A percentile compares a stretch with the other conserved stretches of the same genome.
phyloP scores from a whole-genome alignment of 495 filamentous ascomycete species.

The Patellaria atrata region DNA sequence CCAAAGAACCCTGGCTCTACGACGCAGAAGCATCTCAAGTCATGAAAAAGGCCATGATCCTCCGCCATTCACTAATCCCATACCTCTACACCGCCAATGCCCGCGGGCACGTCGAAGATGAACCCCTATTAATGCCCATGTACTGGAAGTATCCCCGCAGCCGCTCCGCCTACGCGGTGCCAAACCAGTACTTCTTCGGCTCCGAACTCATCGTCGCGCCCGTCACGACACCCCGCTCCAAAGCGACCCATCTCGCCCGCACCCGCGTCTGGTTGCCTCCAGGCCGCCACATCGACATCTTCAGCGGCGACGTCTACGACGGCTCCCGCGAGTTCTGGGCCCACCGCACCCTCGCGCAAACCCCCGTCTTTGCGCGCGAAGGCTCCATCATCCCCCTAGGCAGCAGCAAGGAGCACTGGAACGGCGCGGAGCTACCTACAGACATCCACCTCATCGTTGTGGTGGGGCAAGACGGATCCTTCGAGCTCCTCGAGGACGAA shows the following conservation, averaged over 20 bases:
- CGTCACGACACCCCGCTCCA: constrained; percentile 33
- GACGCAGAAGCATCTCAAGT: constrained; percentile 25
- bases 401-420: constrained; percentile 20
- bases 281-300: constrained; percentile 36
- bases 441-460: constrained; percentile 35
- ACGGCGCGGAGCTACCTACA: constrained; percentile 30
- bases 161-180: constrained; percentile 35
- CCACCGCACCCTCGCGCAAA: constrained; percentile 29
- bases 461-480: constrained; percentile 35
- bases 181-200: constrained; percentile 42
- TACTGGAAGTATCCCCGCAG: constrained; percentile 40
- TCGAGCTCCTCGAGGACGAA: constrained; percentile 31
- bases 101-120: constrained; percentile 26
- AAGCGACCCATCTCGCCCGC: constrained; percentile 26
- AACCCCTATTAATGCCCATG: constrained; percentile 42
- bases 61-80: constrained; percentile 40
- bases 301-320: constrained; percentile 37
- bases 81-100: constrained; percentile 45
- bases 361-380: constrained; percentile 38
- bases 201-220: constrained; percentile 38
- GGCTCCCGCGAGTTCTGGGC: constrained; percentile 34
- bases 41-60: constrained; percentile 33
- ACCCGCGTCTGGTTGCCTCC: constrained; percentile 38
- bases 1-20: constrained; percentile 45
- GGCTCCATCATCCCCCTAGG: constrained; percentile 42